Percentiles rank a stretch among this genome's conserved stretches.
Conservation (phyloP, 768 basidiomycete species). For the Phanerochaete carnosa region DNA sequence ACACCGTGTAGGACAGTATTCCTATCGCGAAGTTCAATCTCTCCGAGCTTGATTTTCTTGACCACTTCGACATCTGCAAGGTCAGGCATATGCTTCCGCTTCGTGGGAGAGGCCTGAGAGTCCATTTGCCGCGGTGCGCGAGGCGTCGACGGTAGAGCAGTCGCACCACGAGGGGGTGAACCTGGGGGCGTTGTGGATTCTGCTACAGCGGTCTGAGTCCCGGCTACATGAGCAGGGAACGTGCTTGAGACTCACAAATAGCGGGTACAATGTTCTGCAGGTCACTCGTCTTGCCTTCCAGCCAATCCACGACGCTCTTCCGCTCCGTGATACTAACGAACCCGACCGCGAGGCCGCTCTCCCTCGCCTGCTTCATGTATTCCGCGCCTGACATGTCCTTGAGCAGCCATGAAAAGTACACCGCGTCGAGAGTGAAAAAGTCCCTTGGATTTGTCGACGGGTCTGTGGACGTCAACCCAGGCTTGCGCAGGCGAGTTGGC, state of each 20-base stretch:
- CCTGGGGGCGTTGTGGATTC: slow-evolving; percentile 65
- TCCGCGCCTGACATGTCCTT: slow-evolving; percentile 74
- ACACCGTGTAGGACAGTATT: slow-evolving; percentile 80
- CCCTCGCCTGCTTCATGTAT: slow-evolving; percentile 84
- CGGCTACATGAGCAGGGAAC: background rate
- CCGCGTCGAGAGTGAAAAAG: slow-evolving; percentile 75
- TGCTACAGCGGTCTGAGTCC: slow-evolving; percentile 21
- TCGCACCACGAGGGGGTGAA: slow-evolving; percentile 34
- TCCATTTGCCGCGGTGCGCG: slow-evolving; percentile 21
- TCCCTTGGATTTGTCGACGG: slow-evolving; percentile 41
- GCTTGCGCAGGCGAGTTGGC: slow-evolving; percentile 77
- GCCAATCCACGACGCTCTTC: slow-evolving; percentile 82
- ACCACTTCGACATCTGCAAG: slow-evolving; percentile 77
- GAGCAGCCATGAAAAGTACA: slow-evolving; percentile 82
- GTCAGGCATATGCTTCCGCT: slow-evolving; percentile 80
- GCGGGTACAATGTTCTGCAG: slow-evolving; percentile 51
- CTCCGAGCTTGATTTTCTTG: slow-evolving; percentile 74
- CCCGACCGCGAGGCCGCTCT: slow-evolving; percentile 66
- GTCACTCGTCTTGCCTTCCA: slow-evolving; percentile 55
- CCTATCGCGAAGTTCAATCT: slow-evolving; percentile 79
- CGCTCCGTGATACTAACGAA: slow-evolving; percentile 88
- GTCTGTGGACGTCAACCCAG: slow-evolving; percentile 41
- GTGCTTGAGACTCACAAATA: slow-evolving; percentile 31
- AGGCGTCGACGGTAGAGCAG: slow-evolving; percentile 16
- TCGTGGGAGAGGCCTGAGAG: slow-evolving; percentile 44